A percentile compares a stretch with the other conserved stretches of the same genome.
Evolutionary conservation across 257 asterid genomes (phyloP).

Genomic region (Solanum dulcamara): DNA sequence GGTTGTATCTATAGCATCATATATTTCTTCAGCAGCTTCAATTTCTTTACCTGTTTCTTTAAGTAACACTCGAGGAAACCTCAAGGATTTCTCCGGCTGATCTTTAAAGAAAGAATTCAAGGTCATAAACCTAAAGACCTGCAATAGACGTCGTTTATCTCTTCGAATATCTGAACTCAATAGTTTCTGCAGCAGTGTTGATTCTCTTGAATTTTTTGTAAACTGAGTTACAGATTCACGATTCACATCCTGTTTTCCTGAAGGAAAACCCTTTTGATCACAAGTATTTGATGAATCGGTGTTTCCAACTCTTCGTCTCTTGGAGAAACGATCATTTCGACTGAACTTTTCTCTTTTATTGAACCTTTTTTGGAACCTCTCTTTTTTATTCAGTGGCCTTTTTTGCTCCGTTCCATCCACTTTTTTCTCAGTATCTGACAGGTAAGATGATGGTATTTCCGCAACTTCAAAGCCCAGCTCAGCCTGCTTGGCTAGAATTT

Average conservation of each 20-base stretch:
- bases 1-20: not conserved
- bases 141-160: constrained; percentile 64
- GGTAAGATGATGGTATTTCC: constrained; percentile 73
- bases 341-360: constrained; percentile 45
- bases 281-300: constrained; percentile 10
- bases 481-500: constrained; percentile 84
- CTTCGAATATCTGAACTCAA: constrained; percentile 53
- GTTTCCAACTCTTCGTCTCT: constrained; percentile 25
- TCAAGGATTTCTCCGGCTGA: constrained; percentile 36
- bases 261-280: constrained; percentile 11
- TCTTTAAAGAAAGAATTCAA: constrained; percentile 65
- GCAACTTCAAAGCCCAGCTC: constrained; percentile 94
- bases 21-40: constrained; percentile 8
- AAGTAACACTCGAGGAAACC: constrained; percentile 49
- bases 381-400: constrained; percentile 33
- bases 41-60: constrained; percentile 31
- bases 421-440: constrained; percentile 56
- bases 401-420: constrained; percentile 16
- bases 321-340: constrained; percentile 27
- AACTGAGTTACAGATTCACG: constrained; percentile 3
- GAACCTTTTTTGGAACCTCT: constrained; percentile 42
- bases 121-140: constrained; percentile 74
- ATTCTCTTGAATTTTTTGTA: constrained; percentile 22
- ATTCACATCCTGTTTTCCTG: constrained; percentile 10
- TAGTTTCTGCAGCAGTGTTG: constrained; percentile 66